A percentile compares a stretch with the other conserved stretches of the same genome.
These are phyloP conservation scores for Capsicum baccatum DNA, from an alignment of 257 asterid species.

Conservation along the genomic window DNA sequence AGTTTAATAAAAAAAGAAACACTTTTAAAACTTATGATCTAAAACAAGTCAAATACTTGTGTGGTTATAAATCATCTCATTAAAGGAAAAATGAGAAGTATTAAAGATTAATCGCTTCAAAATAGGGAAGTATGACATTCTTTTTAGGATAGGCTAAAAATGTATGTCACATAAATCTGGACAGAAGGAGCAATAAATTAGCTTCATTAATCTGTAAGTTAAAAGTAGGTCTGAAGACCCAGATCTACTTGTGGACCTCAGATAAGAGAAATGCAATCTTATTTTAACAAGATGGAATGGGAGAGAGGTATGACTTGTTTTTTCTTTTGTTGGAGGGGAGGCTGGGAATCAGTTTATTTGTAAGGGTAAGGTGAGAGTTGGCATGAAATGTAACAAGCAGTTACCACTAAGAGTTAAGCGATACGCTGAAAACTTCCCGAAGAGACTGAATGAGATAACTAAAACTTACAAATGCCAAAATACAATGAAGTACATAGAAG, in stretches of 20 bases:
- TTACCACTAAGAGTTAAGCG: not conserved
- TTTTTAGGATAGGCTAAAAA: not conserved
- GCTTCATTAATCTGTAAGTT: conserved; percentile 1
- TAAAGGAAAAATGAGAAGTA: not conserved
- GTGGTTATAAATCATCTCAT: not conserved
- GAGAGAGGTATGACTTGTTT: not conserved
- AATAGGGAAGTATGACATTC: not conserved
- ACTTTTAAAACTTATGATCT: not conserved
- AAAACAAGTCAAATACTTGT: not conserved
- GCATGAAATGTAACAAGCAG: not conserved
- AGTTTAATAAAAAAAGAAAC: not conserved
- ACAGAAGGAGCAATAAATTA: not conserved
- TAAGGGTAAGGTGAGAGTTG: not conserved
- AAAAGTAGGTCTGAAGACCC: conserved; percentile 22
- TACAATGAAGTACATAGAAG: not conserved
- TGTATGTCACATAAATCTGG: not conserved
- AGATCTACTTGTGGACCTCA: conserved; percentile 19
- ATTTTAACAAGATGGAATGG: not conserved
- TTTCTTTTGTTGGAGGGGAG: not conserved
- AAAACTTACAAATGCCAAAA: conserved; percentile 4
- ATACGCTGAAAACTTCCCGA: not conserved
- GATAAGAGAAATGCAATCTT: conserved; percentile 25
- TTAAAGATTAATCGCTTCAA: not conserved
- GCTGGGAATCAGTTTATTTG: not conserved
- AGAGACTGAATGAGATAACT: not conserved